Conservation (phyloP, 805 yeast species). For the Metschnikowia borealis region DNA sequence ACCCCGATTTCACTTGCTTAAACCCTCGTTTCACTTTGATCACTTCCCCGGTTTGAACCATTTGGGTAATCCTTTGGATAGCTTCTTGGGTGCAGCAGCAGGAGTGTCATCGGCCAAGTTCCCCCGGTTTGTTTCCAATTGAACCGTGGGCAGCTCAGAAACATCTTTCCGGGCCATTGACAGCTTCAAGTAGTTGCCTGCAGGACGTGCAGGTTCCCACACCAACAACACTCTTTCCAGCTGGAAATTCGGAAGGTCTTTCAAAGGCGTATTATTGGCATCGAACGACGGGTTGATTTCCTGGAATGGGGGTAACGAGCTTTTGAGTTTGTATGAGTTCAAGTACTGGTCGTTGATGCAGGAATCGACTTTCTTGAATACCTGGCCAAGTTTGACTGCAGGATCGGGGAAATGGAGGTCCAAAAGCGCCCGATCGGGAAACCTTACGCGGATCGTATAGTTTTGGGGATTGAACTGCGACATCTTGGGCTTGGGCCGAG, state of each 20-base stretch:
- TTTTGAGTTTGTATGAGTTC: constrained; percentile 29
- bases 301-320: constrained; percentile 38
- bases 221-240: constrained; percentile 30
- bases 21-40: not conserved
- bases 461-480: constrained; percentile 19
- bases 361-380: constrained; percentile 34
- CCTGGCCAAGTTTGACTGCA: constrained; percentile 30
- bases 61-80: constrained; percentile 13
- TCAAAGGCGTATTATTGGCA: constrained; percentile 24
- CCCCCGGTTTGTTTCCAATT: constrained; percentile 30
- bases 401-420: constrained; percentile 31
- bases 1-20: not conserved
- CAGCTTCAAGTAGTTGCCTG: constrained; percentile 28
- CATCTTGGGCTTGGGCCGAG: constrained; percentile 14
- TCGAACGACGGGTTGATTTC: constrained; percentile 25
- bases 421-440: constrained; percentile 37
- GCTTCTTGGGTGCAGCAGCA: not conserved
- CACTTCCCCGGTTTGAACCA: constrained; percentile 15
- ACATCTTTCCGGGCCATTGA: constrained; percentile 21
- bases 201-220: constrained; percentile 27
- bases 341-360: constrained; percentile 25
- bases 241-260: constrained; percentile 28
- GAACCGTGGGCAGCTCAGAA: constrained; percentile 33
- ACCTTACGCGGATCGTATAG: constrained; percentile 32
- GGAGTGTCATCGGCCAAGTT: constrained; percentile 22